Evolutionary conservation across 768 basidiomycete species (phyloP), one percentile per base, ranked within the genome.

Genomic region (Butyriboletus loyo): DNA sequence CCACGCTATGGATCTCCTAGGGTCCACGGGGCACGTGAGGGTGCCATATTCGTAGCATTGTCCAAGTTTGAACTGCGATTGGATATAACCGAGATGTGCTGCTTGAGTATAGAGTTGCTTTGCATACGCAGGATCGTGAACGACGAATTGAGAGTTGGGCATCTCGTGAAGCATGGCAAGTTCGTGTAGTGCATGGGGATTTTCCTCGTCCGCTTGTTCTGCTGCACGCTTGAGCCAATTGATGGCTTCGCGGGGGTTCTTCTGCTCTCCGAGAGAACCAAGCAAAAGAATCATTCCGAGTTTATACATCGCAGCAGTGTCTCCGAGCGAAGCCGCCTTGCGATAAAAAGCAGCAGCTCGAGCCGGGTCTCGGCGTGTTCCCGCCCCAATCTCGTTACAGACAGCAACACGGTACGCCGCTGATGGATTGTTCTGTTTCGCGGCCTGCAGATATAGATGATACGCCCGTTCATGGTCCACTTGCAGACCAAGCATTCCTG

Each of bases 281-380:
- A 90, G 82, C 21, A 98, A 77, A 28, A 97, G 79, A 57, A 98
- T 89, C 87, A 97, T 95, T n/a, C 94, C 94, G n/a, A 99, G 84
- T 70, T 98, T 98, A 76, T 97, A 98, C 97, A 98, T 99, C 4
- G 94, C 97, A 25, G 96, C 86, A 0, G 96, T 98, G 68, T 98
- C 97, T 19, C 95, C 95, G 32, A 98, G 75, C 1, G 93, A 93
- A 9, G 94, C 94, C 5, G 97, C 92, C 70, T 98, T 98, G 54
- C 95, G 86, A 73, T 98, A 98, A 67, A 99, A 98, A 5, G 93
- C 87, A 25, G 93, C 86, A 8, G 97, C 97, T 40, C 97, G 83
- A 21, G 85, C 78, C 0, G 86, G 86, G 64, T 98, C 96, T 61
- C 86, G 81, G 60, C 88, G 82, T 1, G 97, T 99, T 28, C 97